These are phyloP conservation scores for Aspergillus leporis DNA, from an alignment of 495 filamentous ascomycete genomes.

Conservation along the genomic window DNA sequence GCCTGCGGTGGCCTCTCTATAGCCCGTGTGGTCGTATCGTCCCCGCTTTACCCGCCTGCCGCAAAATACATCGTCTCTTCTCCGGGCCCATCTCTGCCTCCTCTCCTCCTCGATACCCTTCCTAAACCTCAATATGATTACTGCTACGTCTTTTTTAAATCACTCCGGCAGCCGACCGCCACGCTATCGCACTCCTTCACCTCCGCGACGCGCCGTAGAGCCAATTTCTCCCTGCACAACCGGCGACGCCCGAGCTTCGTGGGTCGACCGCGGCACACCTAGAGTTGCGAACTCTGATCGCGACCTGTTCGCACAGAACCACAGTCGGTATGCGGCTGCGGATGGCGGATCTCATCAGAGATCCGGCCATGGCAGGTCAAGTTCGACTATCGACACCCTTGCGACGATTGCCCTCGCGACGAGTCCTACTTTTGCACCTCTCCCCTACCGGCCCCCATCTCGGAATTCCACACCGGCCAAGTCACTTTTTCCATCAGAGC, in stretches of 20 bases:
- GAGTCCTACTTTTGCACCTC: slow-evolving; percentile 45
- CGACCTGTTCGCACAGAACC: slow-evolving; percentile 27
- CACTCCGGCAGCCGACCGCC: slow-evolving; percentile 43
- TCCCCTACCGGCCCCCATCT: slow-evolving; percentile 37
- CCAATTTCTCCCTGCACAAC: slow-evolving; percentile 49
- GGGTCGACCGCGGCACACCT: slow-evolving; percentile 33
- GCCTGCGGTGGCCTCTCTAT: slow-evolving; percentile 47
- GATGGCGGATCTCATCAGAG: slow-evolving; percentile 33
- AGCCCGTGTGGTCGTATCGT: slow-evolving; percentile 48
- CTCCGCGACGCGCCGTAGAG: slow-evolving; percentile 54
- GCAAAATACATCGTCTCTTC: slow-evolving; percentile 29
- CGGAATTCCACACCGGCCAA: slow-evolving; percentile 28
- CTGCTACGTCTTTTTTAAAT: slow-evolving; percentile 47
- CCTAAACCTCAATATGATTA: slow-evolving; percentile 38
- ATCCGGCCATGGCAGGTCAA: slow-evolving; percentile 48
- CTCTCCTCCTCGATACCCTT: slow-evolving; percentile 15
- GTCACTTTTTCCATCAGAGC: slow-evolving; percentile 36
- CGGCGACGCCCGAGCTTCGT: slow-evolving; percentile 33
- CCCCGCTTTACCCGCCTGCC: slow-evolving; percentile 51
- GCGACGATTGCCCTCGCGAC: slow-evolving; percentile 57
- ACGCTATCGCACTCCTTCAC: slow-evolving; percentile 56
- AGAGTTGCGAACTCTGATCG: slow-evolving; percentile 31
- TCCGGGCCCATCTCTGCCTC: slow-evolving; percentile 26
- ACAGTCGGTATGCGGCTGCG: slow-evolving; percentile 18
- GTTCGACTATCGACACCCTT: slow-evolving; percentile 54